phyloP scores from a whole-genome alignment of 257 asterid genomes.

The Nicotiana benthamiana region DNA sequence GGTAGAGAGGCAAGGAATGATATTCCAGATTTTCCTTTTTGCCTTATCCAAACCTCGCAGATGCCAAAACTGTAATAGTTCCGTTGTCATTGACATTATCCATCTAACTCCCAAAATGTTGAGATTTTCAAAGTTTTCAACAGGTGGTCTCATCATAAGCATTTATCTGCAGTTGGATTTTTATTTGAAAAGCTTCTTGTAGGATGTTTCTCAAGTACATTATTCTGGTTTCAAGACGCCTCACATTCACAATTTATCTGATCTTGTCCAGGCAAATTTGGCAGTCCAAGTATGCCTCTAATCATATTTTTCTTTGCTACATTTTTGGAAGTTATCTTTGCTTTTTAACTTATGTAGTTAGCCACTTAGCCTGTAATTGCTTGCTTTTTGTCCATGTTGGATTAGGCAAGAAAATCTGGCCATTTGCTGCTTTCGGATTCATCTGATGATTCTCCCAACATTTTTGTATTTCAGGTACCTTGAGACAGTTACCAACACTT shows the following conservation, averaged over 20 bases:
- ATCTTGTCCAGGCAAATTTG: slow-evolving; percentile 75
- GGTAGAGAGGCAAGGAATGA: no score
- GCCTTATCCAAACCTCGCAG: no score
- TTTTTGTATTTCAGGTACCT: slow-evolving; percentile 90
- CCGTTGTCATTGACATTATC: no score
- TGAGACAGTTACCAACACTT: not conserved
- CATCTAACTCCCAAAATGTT: no score
- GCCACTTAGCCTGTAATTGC: not conserved
- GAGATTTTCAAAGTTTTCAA: not conserved
- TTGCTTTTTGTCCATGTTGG: slow-evolving; percentile 10
- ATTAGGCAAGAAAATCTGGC: slow-evolving; percentile 59
- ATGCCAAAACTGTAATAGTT: no score
- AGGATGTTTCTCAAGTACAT: slow-evolving; percentile 81
- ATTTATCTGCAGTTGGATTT: not conserved
- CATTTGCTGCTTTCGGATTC: slow-evolving; percentile 86
- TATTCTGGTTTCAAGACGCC: slow-evolving; percentile 73
- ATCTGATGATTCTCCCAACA: slow-evolving; percentile 60
- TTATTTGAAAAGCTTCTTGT: slow-evolving; percentile 21
- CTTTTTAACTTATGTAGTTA: slow-evolving; percentile 6
- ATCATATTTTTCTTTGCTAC: not conserved
- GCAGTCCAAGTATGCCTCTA: slow-evolving; percentile 54
- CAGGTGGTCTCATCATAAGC: not conserved
- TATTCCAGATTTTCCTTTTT: no score
- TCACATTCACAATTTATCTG: slow-evolving; percentile 89
- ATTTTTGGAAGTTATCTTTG: not conserved